Evolutionary conservation across 139 green algal genomes (phyloP), one percentile per base, ranked within the genome.

Genomic region (Choricystis sp.): DNA sequence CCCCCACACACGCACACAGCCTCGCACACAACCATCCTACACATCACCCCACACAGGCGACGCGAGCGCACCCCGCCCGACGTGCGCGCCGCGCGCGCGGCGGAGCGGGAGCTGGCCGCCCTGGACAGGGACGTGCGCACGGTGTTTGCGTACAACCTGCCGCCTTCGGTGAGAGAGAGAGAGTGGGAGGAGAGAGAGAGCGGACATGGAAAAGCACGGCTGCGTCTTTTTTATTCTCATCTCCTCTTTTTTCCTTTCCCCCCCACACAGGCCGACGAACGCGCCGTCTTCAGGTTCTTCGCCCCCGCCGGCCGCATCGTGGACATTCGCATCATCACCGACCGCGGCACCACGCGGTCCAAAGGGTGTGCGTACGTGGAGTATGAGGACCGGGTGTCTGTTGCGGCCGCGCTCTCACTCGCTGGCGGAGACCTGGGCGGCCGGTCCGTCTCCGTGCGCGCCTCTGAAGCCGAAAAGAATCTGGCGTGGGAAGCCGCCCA

Each of bases 301-400:
- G 77, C 65, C 14, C 64, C 72, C 31, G 81, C 77, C 27, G 85
- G 87, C 26, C 62, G 56, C 31, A 75, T 97, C 1, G 77, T 75
- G 21, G 90, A 97, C 76, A 88, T 98, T 31, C 82, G 83, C 30
- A 84, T 97, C 65, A 98, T 98, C 69, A 87, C 75, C 21, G 92
- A 98, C 74, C 81, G 89, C 55, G 85, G 84, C 77, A 94, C 86
- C 1, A 77, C 82, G 26, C 76, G 82, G 28, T 91, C 78, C 65
- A 97, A 97, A 77, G 91, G 91, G 58, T 86, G 97, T 69, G 89
- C 90, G 3, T 98, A 98, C 76, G 83, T 98, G n/a, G 92, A 98
- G 82, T 92, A 89, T 60, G 74, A 75, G 56, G 79, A 81, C 26
- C 71, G 82, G 74, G 83, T 91, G 68, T 80, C 88, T 63, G 81